These are phyloP conservation scores for Paspalum vaginatum DNA, from an alignment of 176 grass and related monocot species.

Conservation along the genomic window DNA sequence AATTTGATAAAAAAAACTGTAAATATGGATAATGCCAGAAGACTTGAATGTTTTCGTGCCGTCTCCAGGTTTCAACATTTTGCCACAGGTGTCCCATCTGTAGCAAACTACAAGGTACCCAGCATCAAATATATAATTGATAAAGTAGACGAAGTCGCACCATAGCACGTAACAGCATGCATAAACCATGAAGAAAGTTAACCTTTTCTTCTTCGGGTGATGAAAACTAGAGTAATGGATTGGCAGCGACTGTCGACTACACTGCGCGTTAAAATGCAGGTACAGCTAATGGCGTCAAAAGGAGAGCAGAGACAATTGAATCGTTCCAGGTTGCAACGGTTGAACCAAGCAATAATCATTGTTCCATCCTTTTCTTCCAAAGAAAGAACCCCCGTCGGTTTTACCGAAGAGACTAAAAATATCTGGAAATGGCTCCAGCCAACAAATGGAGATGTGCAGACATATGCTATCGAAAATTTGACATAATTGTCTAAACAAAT, in stretches of 20 bases:
- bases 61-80: background rate
- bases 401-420: too few relatives aligned
- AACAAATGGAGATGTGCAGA: background rate
- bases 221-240: conserved; percentile 9
- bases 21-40: too few relatives aligned
- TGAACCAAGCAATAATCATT: background rate
- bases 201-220: background rate
- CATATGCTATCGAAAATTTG: background rate
- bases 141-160: background rate
- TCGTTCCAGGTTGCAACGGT: background rate
- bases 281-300: conserved; percentile 8
- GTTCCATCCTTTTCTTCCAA: background rate
- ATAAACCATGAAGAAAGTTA: background rate
- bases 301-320: background rate
- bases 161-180: background rate
- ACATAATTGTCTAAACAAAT: background rate
- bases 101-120: conserved; percentile 22
- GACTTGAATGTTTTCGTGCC: too few relatives aligned
- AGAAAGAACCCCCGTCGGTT: too few relatives aligned
- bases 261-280: background rate
- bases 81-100: background rate
- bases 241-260: background rate
- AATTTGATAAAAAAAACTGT: too few relatives aligned
- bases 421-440: too few relatives aligned
- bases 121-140: conserved; percentile 6